Conservation (phyloP, 1,284 basidiomycete species). For the Erythrobasidium hasegawianum region DNA sequence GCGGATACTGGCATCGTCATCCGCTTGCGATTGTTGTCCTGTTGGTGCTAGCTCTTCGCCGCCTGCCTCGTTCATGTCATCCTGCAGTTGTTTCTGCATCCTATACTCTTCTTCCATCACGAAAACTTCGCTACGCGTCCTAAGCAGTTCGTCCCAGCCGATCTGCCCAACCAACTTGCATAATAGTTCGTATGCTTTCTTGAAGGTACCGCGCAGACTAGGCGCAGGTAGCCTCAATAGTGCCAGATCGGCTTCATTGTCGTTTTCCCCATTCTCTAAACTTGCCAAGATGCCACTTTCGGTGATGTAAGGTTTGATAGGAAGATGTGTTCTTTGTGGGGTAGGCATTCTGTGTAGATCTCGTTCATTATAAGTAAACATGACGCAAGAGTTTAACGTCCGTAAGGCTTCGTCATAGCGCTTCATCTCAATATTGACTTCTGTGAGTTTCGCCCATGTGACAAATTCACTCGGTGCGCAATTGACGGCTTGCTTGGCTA, state of each 20-base stretch:
- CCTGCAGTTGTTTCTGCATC: slow-evolving; percentile 53
- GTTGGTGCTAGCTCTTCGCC: not conserved
- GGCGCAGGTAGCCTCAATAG: slow-evolving; percentile 89
- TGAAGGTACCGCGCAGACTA: slow-evolving; percentile 89
- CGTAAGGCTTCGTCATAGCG: slow-evolving; percentile 86
- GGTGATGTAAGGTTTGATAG: slow-evolving; percentile 76
- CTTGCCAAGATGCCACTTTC: slow-evolving; percentile 58
- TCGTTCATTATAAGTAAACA: slow-evolving; percentile 98
- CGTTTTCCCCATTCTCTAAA: slow-evolving; percentile 52
- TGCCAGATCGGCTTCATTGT: slow-evolving; percentile 89
- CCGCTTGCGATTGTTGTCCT: slow-evolving; percentile 6
- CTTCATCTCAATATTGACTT: slow-evolving; percentile 84
- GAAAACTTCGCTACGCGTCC: slow-evolving; percentile 88
- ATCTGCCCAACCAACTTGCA: slow-evolving; percentile 86
- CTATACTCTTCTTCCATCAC: slow-evolving; percentile 99
- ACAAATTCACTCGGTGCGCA: slow-evolving; percentile 97
- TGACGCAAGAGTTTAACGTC: slow-evolving; percentile 96
- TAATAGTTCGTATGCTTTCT: slow-evolving; percentile 85
- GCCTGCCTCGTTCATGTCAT: slow-evolving; percentile 35
- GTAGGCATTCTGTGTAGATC: slow-evolving; percentile 85
- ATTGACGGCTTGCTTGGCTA: slow-evolving; percentile 92
- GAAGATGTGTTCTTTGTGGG: slow-evolving; percentile 78
- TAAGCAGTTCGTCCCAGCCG: slow-evolving; percentile 97
- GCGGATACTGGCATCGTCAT: slow-evolving; percentile 30
- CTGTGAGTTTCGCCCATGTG: slow-evolving; percentile 96